Base-by-base conservation (phyloP, 176 grass and related monocot species). In the Dactylis glomerata region DNA sequence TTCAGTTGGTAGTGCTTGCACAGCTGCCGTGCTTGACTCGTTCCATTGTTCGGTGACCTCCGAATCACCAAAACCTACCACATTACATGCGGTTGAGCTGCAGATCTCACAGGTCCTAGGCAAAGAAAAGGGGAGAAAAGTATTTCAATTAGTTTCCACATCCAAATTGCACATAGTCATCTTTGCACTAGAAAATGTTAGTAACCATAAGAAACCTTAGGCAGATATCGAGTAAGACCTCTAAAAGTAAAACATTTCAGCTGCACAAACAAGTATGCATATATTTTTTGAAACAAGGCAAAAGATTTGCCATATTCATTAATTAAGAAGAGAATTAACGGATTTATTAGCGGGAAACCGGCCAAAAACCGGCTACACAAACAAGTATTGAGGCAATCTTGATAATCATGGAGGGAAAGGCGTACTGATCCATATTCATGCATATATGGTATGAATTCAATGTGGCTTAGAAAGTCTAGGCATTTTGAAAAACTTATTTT, bases 81-180 rank as follows among this genome's bases (percentile, higher is more conserved):
- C 83, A 58, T 97, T 97, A 54, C 64, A 71, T 86, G 92, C 95
- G 9, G 78, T 87, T 57, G 95, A 91, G 69, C 88, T 91, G 87
- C 95, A 97, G 79, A 97, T 97, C 70, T 97, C 95, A 76, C 95
- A 97, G 68, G 84, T 91, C 88, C 95, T 97, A 14, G 32, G n/a
- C 59, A 75, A 58, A 75, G 10, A 84, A 16, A 81, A 77, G 26
- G 24, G 44, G 40, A 59, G 9, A 50, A 1, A 77, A 38, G 72
- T 23, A 36, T 7, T 87, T 87, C 10, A 42, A 42, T 42, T 23
- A 75, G 31, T 55, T 81, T 37, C 71, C 19, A 50, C 4, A 20
- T 20, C 68, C 9, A 59, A 49, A 73, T 6, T 68, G 28, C 76
- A 57, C 31, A 51, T 76, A 19, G 8, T 27, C 17, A 76, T 51